Conservation (phyloP, 768 basidiomycete genomes). For the Pleurotus salmoneostramineus region DNA sequence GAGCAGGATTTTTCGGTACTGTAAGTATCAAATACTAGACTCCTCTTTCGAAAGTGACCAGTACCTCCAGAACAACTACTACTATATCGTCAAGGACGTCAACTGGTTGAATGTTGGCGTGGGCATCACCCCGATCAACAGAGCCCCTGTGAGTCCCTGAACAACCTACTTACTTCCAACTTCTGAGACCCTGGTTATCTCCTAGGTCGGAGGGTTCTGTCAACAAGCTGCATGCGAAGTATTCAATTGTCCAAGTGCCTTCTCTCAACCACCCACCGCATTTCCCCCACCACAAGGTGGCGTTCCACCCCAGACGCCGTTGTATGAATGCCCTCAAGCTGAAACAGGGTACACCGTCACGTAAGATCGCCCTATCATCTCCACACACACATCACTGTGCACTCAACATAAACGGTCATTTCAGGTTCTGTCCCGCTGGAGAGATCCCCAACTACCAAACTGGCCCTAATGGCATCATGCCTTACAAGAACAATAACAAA, state of each 20-base stretch:
- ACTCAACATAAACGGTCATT: background rate
- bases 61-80: slow-evolving; percentile 9
- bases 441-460: slow-evolving; percentile 6
- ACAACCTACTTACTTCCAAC: background rate
- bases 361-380: background rate
- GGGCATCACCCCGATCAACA: slow-evolving; percentile 8
- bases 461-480: background rate
- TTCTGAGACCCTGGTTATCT: background rate
- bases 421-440: slow-evolving; percentile 2
- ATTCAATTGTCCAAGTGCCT: slow-evolving; percentile 15
- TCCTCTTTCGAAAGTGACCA: background rate
- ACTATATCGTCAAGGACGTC: slow-evolving; percentile 10
- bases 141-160: slow-evolving; percentile 7
- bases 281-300: slow-evolving; percentile 17
- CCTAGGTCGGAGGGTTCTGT: background rate
- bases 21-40: slow-evolving; percentile 10
- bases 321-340: slow-evolving; percentile 4
- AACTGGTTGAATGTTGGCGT: slow-evolving; percentile 12
- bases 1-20: slow-evolving; percentile 23
- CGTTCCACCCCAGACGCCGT: slow-evolving; percentile 3
- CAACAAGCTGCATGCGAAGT: slow-evolving; percentile 15
- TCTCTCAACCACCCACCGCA: slow-evolving; percentile 14
- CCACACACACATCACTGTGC: background rate
- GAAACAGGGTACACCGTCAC: slow-evolving; percentile 1
- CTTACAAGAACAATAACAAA: background rate